Base-by-base conservation (phyloP, 2,329 filamentous ascomycete species). In the Paraphoma chrysanthemicola region DNA sequence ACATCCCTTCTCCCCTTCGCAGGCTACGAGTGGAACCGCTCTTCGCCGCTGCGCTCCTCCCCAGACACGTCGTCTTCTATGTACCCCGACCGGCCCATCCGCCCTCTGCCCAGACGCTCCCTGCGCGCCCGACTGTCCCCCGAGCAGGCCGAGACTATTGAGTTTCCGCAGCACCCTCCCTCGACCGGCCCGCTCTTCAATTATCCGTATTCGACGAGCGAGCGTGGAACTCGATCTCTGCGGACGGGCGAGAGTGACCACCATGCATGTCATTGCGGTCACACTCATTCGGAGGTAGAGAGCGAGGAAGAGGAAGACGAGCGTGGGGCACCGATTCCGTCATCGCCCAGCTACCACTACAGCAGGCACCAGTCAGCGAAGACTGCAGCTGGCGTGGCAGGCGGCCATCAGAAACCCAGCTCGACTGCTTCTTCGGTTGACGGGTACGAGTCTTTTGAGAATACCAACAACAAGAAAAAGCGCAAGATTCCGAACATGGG, bases 381-480 rank as follows among this genome's bases (percentile, higher is more conserved):
- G 62, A 52, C 70, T 46, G 64, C 52, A 51, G 57, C 63, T 31
- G 62, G 58, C 48, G 60, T 53, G 36, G 66, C 76, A 66, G 62
- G 70, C 66, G 63, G 63, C 56, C 76, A 77, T 55, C 70, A 74
- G 48, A 75, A 76, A 59, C 76, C 81, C 23, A 78, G 86, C 43
- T 85, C 87, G 18, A 85, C 89, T 47, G 85, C 84, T 43, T 92
- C 91, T 11, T 88, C 89, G 23, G 84, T 86, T 10, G 94, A 98
- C 74, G 93, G 93, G 12, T 98, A 98, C 75, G 95, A 99, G 76
- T 95, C 92, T 6, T 96, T 97, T 69, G 95, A 99, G 77, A 98
- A 98, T 70, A 96, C 92, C 36, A 98, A 97, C 77, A 99, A 99
- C 75, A 99, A 99, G 79, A 99, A 98, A 82, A 98, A 99, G 78